These are phyloP conservation scores for Fusarium miscanthi DNA, from an alignment of 2,329 filamentous ascomycete genomes.

Conservation along the genomic window DNA sequence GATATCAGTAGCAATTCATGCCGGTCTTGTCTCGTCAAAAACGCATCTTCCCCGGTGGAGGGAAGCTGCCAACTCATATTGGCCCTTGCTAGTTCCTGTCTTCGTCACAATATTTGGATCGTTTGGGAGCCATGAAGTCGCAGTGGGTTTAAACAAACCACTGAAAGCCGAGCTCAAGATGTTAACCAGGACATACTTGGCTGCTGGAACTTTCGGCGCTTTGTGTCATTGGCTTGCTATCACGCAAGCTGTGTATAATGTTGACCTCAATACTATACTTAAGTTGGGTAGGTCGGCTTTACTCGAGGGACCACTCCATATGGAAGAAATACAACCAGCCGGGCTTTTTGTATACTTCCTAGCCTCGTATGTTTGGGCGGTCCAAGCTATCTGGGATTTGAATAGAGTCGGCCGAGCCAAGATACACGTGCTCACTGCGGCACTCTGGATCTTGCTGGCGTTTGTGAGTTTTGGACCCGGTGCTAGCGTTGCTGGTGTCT, in stretches of 20 bases:
- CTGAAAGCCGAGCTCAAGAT: fast-evolving
- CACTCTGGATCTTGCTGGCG: background rate
- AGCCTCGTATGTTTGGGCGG: background rate
- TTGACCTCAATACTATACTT: too few relatives aligned
- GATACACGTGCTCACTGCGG: background rate
- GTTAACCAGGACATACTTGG: background rate
- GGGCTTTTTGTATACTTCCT: background rate
- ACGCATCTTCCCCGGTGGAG: too few relatives aligned
- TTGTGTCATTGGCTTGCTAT: background rate
- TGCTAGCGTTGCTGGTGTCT: background rate
- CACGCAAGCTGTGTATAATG: fast-evolving
- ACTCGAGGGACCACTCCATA: fast-evolving
- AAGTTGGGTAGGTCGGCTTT: too few relatives aligned
- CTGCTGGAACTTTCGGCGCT: background rate
- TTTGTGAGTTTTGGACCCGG: background rate
- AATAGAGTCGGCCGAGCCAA: background rate
- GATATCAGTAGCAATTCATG: background rate
- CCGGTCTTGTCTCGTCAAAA: background rate
- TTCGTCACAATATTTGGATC: background rate
- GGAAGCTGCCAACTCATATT: background rate
- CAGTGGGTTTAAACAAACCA: fast-evolving
- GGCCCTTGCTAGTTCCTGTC: background rate
- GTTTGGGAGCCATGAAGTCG: background rate
- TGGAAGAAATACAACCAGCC: fast-evolving
- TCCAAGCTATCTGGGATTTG: background rate